A percentile compares a stretch with the other conserved stretches of the same genome.
phyloP scores from a whole-genome alignment of 306 rosid genomes.

The Morella rubra region DNA sequence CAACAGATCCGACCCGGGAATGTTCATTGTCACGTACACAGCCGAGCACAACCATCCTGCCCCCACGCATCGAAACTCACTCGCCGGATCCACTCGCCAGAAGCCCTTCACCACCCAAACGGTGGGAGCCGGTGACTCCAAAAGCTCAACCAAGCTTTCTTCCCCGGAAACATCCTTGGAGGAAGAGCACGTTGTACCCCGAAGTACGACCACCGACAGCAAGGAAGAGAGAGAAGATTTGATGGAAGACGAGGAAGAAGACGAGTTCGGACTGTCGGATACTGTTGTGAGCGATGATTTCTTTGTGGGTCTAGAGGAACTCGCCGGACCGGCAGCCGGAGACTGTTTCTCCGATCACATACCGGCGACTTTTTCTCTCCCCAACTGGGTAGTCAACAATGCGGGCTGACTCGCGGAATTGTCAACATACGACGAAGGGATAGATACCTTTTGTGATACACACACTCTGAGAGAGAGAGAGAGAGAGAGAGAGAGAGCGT shows the following conservation, averaged over 20 bases:
- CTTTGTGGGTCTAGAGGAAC: conserved; percentile 71
- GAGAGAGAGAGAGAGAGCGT: neutral
- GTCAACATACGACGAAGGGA: neutral
- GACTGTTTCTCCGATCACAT: conserved; percentile 61
- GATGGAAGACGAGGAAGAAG: conserved; percentile 70
- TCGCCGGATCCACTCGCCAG: conserved; percentile 93
- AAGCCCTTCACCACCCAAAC: conserved; percentile 46
- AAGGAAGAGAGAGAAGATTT: conserved; percentile 63
- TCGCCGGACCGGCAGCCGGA: conserved; percentile 43
- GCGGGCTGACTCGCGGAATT: conserved; percentile 44
- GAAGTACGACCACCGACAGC: conserved; percentile 48
- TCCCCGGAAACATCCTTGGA: conserved; percentile 59
- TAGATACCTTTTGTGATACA: conserved; percentile 6
- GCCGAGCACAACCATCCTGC: conserved; percentile 97
- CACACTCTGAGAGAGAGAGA: conserved; percentile 1
- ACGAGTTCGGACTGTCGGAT: conserved; percentile 61
- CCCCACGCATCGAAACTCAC: conserved; percentile 93
- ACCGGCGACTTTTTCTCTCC: conserved; percentile 39
- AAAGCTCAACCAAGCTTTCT: conserved; percentile 28
- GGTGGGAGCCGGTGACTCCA: conserved; percentile 27
- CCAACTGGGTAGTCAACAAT: conserved; percentile 57
- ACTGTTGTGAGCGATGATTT: conserved; percentile 66
- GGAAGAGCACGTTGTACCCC: conserved; percentile 44
- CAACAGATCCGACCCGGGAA: conserved; percentile 84
- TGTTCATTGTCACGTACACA: conserved; percentile 92